Conservation (phyloP, 2,329 filamentous ascomycete species). For the Fusarium illudens region DNA sequence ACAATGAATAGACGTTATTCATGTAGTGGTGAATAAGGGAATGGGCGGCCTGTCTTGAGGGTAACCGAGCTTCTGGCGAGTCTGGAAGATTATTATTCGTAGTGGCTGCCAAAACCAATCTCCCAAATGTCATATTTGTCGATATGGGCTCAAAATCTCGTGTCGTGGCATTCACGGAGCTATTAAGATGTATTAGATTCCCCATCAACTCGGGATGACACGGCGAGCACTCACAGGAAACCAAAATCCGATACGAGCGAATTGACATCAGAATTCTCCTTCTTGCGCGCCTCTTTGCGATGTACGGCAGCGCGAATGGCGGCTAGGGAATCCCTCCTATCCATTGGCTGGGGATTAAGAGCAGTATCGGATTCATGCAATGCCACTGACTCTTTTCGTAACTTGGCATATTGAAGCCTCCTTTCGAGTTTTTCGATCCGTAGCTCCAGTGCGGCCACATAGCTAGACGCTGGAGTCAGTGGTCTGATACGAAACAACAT, state of each 20-base stretch:
- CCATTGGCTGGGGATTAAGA: slow-evolving; percentile 49
- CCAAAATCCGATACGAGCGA: slow-evolving; percentile 94
- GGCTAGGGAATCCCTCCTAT: slow-evolving; percentile 71
- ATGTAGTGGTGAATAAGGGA: slow-evolving; percentile 84
- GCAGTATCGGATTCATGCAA: slow-evolving; percentile 66
- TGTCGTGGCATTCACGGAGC: slow-evolving; percentile 92
- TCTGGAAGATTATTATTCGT: slow-evolving; percentile 76
- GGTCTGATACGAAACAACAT: background rate
- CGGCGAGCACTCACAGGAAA: slow-evolving; percentile 69
- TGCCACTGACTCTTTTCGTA: slow-evolving; percentile 74
- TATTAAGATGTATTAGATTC: slow-evolving; percentile 47
- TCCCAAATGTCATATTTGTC: slow-evolving; percentile 90
- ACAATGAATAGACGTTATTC: slow-evolving; percentile 78
- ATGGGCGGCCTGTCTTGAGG: slow-evolving; percentile 73
- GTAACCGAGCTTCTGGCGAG: slow-evolving; percentile 68
- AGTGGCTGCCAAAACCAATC: slow-evolving; percentile 84
- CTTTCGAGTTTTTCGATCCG: slow-evolving; percentile 88
- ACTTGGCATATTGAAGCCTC: slow-evolving; percentile 74
- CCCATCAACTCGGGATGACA: background rate
- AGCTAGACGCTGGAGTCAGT: slow-evolving; percentile 58
- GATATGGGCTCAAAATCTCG: slow-evolving; percentile 91
- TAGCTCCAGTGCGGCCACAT: slow-evolving; percentile 93
- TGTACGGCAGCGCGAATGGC: slow-evolving; percentile 69
- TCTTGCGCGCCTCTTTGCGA: slow-evolving; percentile 68
- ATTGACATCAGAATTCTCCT: slow-evolving; percentile 88